These are phyloP conservation scores for Paradendryphiella salina DNA, from an alignment of 2,329 filamentous ascomycete species.

Conservation along the genomic window DNA sequence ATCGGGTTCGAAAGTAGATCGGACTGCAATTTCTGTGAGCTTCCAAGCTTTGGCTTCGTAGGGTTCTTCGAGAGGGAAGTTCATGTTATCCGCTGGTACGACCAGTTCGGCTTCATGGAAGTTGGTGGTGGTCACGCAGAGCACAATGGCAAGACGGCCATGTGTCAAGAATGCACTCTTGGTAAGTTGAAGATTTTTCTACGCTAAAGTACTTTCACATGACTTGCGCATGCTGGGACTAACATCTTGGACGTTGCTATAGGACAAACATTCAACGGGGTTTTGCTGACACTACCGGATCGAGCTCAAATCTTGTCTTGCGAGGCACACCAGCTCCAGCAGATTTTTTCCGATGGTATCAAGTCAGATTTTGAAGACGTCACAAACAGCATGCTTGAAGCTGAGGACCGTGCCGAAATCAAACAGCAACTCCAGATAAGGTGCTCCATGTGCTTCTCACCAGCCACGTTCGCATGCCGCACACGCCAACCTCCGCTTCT, in stretches of 20 bases:
- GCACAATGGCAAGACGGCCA: constrained; percentile 24
- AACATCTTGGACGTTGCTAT: not conserved
- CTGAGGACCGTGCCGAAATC: constrained; percentile 8
- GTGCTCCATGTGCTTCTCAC: constrained; percentile 40
- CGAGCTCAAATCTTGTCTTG: constrained; percentile 33
- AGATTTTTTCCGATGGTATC: not conserved
- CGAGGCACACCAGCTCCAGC: constrained; percentile 19
- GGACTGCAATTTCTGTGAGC: constrained; percentile 50
- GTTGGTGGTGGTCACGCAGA: constrained; percentile 45
- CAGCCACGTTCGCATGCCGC: constrained; percentile 23
- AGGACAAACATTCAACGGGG: no score
- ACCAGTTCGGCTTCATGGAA: constrained; percentile 47
- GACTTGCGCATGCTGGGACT: no score
- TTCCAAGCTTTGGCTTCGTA: constrained; percentile 47
- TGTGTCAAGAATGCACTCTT: constrained; percentile 33
- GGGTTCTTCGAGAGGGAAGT: constrained; percentile 45
- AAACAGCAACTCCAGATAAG: constrained; percentile 28
- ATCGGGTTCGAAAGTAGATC: constrained; percentile 5
- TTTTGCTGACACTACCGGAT: not conserved
- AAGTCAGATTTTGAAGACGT: constrained; percentile 12
- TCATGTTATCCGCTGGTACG: constrained; percentile 41
- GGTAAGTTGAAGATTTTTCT: no score
- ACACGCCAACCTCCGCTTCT: constrained; percentile 8
- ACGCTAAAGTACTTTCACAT: no score
- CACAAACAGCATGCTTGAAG: constrained; percentile 14